Percentiles rank a stretch among this genome's conserved stretches.
Evolutionary conservation across 305 asterid genomes (phyloP).

Genomic region (Solanum hybrid): DNA sequence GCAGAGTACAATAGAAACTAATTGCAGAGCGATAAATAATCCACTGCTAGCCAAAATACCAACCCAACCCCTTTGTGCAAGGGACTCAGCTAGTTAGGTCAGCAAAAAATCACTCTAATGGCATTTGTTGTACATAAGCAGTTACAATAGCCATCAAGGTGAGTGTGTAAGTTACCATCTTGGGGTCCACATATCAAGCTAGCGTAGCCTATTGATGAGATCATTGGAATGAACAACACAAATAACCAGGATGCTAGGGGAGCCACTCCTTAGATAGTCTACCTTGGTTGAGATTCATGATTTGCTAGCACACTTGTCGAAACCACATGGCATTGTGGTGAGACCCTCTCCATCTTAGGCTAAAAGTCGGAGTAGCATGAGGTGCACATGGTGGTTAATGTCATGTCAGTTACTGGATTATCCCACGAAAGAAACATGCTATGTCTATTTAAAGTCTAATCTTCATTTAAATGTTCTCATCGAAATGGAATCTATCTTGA

Average conservation of each 20-base stretch:
- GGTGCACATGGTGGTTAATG: not conserved
- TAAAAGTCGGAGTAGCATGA: not conserved
- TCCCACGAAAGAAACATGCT: not conserved
- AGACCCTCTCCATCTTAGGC: not conserved
- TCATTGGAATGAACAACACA: not conserved
- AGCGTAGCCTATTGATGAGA: not conserved
- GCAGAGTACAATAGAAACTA: not conserved
- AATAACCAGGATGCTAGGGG: not conserved
- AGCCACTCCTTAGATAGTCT: not conserved
- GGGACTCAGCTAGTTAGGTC: not conserved
- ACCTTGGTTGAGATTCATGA: not conserved
- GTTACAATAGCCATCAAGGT: not conserved
- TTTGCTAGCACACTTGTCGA: not conserved
- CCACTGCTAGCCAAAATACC: not conserved
- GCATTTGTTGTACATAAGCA: not conserved
- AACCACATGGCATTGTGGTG: not conserved
- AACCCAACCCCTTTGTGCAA: not conserved
- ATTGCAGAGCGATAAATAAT: not conserved
- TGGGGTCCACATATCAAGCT: not conserved
- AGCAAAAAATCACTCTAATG: not conserved
- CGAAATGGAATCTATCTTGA: not conserved
- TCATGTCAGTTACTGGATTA: not conserved
- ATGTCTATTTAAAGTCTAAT: not conserved
- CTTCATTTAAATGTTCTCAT: not conserved
- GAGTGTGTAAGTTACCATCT: not conserved